Percentiles rank a stretch among this genome's conserved stretches.
Evolutionary conservation across 2,329 filamentous ascomycete species (phyloP).

Genomic region (Zymoseptoria ardabiliae): DNA sequence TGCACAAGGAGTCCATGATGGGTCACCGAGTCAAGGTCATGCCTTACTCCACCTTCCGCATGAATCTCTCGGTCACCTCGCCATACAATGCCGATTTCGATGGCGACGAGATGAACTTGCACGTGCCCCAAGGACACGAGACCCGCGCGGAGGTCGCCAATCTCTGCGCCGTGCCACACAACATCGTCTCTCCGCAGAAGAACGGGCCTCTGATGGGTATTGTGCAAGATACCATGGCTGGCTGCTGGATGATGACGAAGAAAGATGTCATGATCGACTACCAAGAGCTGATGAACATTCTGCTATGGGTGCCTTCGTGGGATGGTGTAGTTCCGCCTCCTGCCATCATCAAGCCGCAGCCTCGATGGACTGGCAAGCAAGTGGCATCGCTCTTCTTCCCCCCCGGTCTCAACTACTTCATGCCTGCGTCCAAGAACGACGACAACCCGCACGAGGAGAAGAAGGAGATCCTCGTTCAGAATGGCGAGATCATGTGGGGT

Average conservation of each 20-base stretch:
- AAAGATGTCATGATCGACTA: conserved; percentile 86
- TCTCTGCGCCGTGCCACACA: conserved; percentile 93
- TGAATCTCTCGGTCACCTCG: conserved; percentile 95
- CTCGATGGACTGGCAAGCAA: conserved; percentile 97
- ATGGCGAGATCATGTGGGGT: conserved; percentile 83
- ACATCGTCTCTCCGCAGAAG: conserved; percentile 95
- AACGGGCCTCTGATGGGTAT: conserved; percentile 99
- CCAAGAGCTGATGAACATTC: conserved; percentile 89
- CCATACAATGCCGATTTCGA: conserved; percentile 99
- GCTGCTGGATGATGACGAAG: conserved; percentile 93
- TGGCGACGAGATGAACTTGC: conserved; percentile 99
- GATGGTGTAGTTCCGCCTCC: conserved; percentile 89
- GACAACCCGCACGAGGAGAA: conserved; percentile 24
- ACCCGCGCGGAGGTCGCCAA: conserved; percentile 90
- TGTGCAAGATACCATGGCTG: conserved; percentile 93
- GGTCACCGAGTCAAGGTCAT: conserved; percentile 94
- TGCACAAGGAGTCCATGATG: conserved; percentile 99
- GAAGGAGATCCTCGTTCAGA: conserved; percentile 69
- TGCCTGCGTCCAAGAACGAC: conserved; percentile 36
- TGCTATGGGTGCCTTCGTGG: conserved; percentile 97
- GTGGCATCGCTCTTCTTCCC: conserved; percentile 91
- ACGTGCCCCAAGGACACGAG: conserved; percentile 96
- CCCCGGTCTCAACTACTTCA: conserved; percentile 69
- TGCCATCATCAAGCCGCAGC: conserved; percentile 85
- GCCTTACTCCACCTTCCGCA: conserved; percentile 96